A percentile compares a stretch with the other conserved stretches of the same genome.
phyloP scores from a whole-genome alignment of 306 rosid species.

The Vigna angularis region DNA sequence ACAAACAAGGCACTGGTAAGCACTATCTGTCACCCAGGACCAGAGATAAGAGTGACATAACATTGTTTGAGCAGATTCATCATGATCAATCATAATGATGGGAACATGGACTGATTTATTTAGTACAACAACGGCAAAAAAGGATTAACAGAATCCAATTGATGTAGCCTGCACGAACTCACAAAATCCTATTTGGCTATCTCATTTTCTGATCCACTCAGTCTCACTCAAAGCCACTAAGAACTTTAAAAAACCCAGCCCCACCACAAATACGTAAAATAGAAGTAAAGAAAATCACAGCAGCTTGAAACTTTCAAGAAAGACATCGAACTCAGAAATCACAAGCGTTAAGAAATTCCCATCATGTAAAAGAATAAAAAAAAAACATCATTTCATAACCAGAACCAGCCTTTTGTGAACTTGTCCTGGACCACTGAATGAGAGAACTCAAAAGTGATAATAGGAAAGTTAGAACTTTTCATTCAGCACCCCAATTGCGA shows the following conservation, averaged over 20 bases:
- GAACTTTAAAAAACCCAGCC: neutral
- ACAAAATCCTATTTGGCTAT: neutral
- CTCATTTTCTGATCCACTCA: neutral
- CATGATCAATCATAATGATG: neutral
- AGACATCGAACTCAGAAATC: slow-evolving; percentile 1
- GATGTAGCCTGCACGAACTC: neutral
- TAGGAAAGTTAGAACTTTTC: neutral
- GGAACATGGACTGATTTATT: slow-evolving; percentile 1
- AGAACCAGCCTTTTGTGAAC: neutral
- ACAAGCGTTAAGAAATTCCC: neutral
- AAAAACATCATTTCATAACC: neutral
- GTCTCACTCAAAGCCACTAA: neutral
- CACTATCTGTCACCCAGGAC: neutral
- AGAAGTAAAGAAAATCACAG: slow-evolving; percentile 3
- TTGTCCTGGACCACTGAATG: slow-evolving; percentile 16
- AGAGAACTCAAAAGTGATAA: neutral
- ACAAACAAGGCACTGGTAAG: slow-evolving; percentile 28
- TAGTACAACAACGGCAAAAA: neutral
- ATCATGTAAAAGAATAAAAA: neutral
- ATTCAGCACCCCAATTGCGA: neutral
- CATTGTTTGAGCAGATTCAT: slow-evolving; percentile 24
- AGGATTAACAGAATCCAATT: slow-evolving; percentile 9
- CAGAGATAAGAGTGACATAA: slow-evolving; percentile 13
- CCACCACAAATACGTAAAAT: neutral
- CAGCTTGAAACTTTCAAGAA: neutral